Evolutionary conservation across 495 filamentous ascomycete genomes (phyloP).

Genomic region (Hypomontagnella submonticulosa): DNA sequence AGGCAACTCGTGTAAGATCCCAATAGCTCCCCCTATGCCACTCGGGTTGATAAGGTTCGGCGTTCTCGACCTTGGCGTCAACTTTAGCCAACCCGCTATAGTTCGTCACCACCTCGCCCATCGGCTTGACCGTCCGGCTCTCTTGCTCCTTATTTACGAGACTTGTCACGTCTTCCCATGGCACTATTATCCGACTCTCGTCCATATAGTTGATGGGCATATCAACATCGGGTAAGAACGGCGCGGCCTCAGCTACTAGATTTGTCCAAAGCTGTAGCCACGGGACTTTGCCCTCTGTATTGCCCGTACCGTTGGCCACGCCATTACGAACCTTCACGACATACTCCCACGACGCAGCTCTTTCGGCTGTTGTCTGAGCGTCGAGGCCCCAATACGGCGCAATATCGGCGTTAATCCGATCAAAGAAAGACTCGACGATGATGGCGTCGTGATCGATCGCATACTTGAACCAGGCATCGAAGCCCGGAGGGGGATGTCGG

Average conservation of each 20-base stretch:
- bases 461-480: conserved; percentile 71
- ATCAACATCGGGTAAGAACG: conserved; percentile 72
- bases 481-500: conserved; percentile 76
- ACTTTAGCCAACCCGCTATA: conserved; percentile 46
- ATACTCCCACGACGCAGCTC: conserved; percentile 56
- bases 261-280: conserved; percentile 64
- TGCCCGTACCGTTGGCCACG: conserved; percentile 57
- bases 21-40: conserved; percentile 49
- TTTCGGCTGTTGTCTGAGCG: conserved; percentile 60
- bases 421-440: conserved; percentile 74
- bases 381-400: conserved; percentile 72
- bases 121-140: conserved; percentile 51
- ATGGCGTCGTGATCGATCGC: conserved; percentile 65
- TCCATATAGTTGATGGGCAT: conserved; percentile 73
- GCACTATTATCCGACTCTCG: conserved; percentile 69
- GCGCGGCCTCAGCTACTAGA: conserved; percentile 62
- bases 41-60: conserved; percentile 42
- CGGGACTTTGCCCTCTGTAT: conserved; percentile 51
- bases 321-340: conserved; percentile 64
- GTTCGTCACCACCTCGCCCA: conserved; percentile 41
- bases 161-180: conserved; percentile 67
- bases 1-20: conserved; percentile 58
- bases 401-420: conserved; percentile 72
- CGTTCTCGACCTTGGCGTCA: conserved; percentile 42
- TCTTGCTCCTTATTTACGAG: conserved; percentile 60